Percentiles rank a stretch among this genome's conserved stretches.
Evolutionary conservation across 2,329 filamentous ascomycete species (phyloP).

Genomic region (Malbranchea cinnamomea): DNA sequence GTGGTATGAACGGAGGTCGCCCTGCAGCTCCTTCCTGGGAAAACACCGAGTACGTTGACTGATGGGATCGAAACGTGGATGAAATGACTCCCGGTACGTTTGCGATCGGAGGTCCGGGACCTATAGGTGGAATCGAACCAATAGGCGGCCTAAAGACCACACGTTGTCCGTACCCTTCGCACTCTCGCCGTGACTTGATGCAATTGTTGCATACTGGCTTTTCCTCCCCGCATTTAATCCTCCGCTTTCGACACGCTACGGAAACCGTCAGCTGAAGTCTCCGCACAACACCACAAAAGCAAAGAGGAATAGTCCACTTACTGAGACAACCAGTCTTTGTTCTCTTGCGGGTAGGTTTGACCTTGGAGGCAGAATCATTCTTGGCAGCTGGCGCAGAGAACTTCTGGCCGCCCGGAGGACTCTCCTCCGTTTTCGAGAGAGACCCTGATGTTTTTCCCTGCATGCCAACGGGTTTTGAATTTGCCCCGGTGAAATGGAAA

Average conservation of each 20-base stretch:
- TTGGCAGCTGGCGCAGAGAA: conserved; percentile 7
- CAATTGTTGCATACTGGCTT: conserved; percentile 33
- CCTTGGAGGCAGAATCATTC: conserved; percentile 13
- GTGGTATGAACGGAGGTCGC: conserved; percentile 8
- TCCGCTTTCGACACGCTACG: conserved; percentile 73
- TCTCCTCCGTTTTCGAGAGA: not conserved
- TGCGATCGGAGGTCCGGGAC: conserved; percentile 13
- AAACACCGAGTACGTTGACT: conserved; percentile 5
- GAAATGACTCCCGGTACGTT: conserved; percentile 3
- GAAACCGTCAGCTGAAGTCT: conserved; percentile 7
- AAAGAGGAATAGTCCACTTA: conserved; percentile 32
- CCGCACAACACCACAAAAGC: not conserved
- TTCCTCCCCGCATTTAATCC: conserved; percentile 94
- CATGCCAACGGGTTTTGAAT: no score
- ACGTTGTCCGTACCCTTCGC: conserved; percentile 29
- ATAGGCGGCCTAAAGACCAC: conserved; percentile 28
- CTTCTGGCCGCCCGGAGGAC: not conserved
- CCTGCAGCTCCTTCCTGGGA: conserved; percentile 6
- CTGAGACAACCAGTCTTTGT: conserved; percentile 90
- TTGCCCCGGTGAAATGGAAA: no score
- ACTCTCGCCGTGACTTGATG: conserved; percentile 31
- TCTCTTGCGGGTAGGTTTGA: conserved; percentile 40
- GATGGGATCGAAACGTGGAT: conserved; percentile 6
- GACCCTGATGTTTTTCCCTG: no score
- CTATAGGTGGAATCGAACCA: conserved; percentile 16